Conservation (phyloP, 2,329 filamentous ascomycete genomes). For the Didymosphaeria variabile region DNA sequence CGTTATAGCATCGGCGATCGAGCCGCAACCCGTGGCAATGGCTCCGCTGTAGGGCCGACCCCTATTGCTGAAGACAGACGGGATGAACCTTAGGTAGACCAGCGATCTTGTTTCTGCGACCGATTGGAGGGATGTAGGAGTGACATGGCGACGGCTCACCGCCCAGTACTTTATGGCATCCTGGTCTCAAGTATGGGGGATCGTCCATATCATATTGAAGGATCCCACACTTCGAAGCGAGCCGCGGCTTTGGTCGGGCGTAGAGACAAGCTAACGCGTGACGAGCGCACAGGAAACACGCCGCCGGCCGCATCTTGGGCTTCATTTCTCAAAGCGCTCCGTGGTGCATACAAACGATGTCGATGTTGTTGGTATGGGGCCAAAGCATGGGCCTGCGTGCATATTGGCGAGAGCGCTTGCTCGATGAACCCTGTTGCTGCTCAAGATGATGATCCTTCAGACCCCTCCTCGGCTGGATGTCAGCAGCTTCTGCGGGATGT, state of each 20-base stretch:
- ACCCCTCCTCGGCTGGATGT: slow-evolving; percentile 9
- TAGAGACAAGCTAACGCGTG: neutral
- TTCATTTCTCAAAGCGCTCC: slow-evolving; percentile 3
- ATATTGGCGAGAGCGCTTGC: neutral
- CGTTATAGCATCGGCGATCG: neutral
- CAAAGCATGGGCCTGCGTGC: slow-evolving; percentile 10
- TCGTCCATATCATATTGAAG: neutral
- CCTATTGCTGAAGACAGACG: neutral
- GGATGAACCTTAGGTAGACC: neutral
- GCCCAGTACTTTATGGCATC: neutral
- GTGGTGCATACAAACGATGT: slow-evolving; percentile 6
- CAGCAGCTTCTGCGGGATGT: slow-evolving; percentile 26
- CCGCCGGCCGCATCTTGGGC: neutral
- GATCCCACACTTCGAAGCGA: neutral
- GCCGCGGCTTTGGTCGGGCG: neutral
- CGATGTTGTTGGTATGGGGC: slow-evolving; percentile 7
- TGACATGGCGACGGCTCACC: neutral
- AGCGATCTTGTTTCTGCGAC: neutral
- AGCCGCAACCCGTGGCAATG: neutral
- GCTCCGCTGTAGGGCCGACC: neutral
- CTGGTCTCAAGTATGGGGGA: neutral
- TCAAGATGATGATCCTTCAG: slow-evolving; percentile 1
- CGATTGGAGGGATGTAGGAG: neutral
- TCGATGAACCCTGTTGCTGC: slow-evolving; percentile 1
- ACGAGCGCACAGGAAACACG: neutral